These are phyloP conservation scores for Mallotus japonicus DNA, from an alignment of 441 rosid species.

Conservation along the genomic window DNA sequence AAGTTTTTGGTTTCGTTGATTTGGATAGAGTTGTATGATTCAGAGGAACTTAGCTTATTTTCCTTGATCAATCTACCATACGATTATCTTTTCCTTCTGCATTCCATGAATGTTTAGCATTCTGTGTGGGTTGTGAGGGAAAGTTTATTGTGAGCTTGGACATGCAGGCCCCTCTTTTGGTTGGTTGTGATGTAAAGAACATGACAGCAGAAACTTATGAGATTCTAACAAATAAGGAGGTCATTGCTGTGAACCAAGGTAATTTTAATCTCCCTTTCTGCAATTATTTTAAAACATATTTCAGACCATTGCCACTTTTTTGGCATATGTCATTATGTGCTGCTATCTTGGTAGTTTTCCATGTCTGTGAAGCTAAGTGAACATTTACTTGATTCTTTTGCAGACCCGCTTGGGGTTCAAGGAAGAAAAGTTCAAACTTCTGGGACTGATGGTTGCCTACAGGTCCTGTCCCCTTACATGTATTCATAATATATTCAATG, in stretches of 20 bases:
- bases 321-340: background rate
- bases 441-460: conserved; percentile 63
- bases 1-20: background rate
- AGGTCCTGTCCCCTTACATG: conserved; percentile 43
- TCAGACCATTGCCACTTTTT: background rate
- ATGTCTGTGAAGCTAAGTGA: conserved; percentile 14
- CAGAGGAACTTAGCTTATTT: background rate
- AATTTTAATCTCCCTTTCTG: conserved; percentile 20
- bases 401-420: conserved; percentile 93
- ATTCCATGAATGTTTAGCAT: background rate
- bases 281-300: background rate
- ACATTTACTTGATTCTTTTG: conserved; percentile 29
- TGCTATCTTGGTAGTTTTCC: too few species aligned
- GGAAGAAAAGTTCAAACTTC: conserved; percentile 69
- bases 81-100: background rate
- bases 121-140: background rate
- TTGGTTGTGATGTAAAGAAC: conserved; percentile 90
- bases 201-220: conserved; percentile 70
- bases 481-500: conserved; percentile 9
- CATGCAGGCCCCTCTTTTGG: conserved; percentile 85
- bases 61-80: background rate
- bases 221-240: conserved; percentile 76
- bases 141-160: conserved; percentile 1
- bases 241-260: conserved; percentile 93
- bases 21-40: conserved; percentile 7